A percentile compares a stretch with the other conserved stretches of the same genome.
phyloP scores from a whole-genome alignment of 495 filamentous ascomycete genomes.

The Annulohypoxylon nitens region DNA sequence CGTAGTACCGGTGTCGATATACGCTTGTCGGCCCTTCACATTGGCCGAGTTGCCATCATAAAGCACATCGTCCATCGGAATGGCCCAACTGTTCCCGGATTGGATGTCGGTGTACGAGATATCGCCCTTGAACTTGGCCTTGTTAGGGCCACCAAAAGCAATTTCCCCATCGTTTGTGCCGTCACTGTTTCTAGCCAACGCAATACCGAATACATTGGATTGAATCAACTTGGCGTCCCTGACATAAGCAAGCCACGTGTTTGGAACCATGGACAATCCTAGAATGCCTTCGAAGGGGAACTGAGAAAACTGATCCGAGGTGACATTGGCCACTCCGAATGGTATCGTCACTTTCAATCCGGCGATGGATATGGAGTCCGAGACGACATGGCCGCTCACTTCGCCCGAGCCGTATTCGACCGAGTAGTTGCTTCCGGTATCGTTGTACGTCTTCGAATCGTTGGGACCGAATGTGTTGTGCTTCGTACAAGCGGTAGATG shows the following conservation, averaged over 20 bases:
- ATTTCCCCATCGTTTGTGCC: constrained; percentile 77
- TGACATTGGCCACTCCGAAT: constrained; percentile 77
- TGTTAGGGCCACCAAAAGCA: constrained; percentile 79
- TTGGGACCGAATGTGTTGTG: constrained; percentile 75
- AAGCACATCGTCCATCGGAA: constrained; percentile 72
- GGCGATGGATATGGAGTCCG: constrained; percentile 74
- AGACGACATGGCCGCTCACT: constrained; percentile 72
- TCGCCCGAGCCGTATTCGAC: constrained; percentile 80
- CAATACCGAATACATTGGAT: constrained; percentile 75
- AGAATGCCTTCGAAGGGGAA: constrained; percentile 92
- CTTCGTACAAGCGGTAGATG: constrained; percentile 67
- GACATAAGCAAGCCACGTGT: constrained; percentile 74
- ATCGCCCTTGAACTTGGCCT: constrained; percentile 71
- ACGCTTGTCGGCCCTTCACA: constrained; percentile 67
- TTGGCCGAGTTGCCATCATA: constrained; percentile 67
- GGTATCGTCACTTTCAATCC: constrained; percentile 69
- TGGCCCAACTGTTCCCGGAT: constrained; percentile 70
- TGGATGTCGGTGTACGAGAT: constrained; percentile 71
- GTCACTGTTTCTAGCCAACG: constrained; percentile 73
- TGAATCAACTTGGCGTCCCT: constrained; percentile 68
- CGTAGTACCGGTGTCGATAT: constrained; percentile 86
- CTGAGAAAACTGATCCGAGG: constrained; percentile 74
- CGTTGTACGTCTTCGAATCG: constrained; percentile 69
- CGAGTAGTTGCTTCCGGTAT: constrained; percentile 62
- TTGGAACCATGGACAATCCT: constrained; percentile 73